Evolutionary conservation across 257 asterid genomes (phyloP), one percentile per base, ranked within the genome.

Genomic region (Henckelia pumila): DNA sequence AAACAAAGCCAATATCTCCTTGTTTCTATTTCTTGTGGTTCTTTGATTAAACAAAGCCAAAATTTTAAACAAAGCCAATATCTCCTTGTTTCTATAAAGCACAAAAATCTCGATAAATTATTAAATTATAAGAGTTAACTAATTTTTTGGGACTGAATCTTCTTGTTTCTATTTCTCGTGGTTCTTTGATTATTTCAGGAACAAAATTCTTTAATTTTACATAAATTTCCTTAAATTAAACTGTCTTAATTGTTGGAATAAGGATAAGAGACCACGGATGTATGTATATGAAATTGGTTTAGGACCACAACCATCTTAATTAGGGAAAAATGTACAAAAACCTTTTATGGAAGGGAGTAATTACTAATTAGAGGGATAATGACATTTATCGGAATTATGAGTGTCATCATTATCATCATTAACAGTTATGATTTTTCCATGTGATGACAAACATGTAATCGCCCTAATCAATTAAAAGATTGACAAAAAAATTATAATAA

Each of bases 261-360:
- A 47, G 13, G 55, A 56, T 6, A 73, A 63, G n/a, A 57, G 32
- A 67, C 50, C n/a, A 40, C 50, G n/a, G n/a, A n/a, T n/a, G n/a
- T n/a, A n/a, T n/a, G n/a, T 13, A 25, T n/a, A 49, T 71, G 52
- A 61, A 61, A 25, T 11, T 66, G 49, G 56, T 73, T 66, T 28
- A 64, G 73, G 76, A 71, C 76, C 76, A 76, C 26, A 1, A 3
- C 76, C 50, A 8, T 24, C 71, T 63, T 68, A 30, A 30, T 20
- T 47, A 30, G 74, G 24, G 53, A 17, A 58, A 49, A 5, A 33
- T 72, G 61, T 50, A 35, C 63, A 16, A 7, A 17, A n/a, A 17
- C 40, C 60, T 60, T 30, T 52, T 33, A 44, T 47, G 28, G 9
- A 21, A 30, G 4, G 49, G 26, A 22, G 20, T 9, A 66, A 22